Evolutionary conservation across 208 protist species (phyloP).

Genomic region (Wallacemonas collosoma): DNA sequence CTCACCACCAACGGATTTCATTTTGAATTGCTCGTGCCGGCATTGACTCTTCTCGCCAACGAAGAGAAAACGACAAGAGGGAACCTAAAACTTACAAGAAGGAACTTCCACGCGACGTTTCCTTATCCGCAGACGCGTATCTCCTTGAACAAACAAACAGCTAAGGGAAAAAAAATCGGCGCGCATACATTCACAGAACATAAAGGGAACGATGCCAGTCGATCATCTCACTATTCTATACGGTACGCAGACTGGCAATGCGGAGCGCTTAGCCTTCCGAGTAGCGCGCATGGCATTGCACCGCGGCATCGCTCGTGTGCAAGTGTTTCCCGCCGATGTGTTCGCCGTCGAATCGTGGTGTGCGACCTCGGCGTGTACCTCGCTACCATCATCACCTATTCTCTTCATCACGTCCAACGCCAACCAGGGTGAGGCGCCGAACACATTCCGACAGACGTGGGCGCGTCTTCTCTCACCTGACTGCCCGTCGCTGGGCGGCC

Average conservation of each 20-base stretch:
- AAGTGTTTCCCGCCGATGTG: slow-evolving; percentile 67
- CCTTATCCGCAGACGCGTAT: too few species aligned
- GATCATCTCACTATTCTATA: slow-evolving; percentile 70
- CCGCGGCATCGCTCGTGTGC: slow-evolving; percentile 43
- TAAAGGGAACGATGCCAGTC: slow-evolving; percentile 10
- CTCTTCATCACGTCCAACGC: slow-evolving; percentile 80
- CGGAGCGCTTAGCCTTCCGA: slow-evolving; percentile 65
- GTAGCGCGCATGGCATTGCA: slow-evolving; percentile 59
- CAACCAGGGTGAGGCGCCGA: slow-evolving; percentile 83
- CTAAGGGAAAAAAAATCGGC: slow-evolving; percentile 7
- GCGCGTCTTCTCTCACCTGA: slow-evolving; percentile 40
- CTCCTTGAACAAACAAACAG: not conserved
- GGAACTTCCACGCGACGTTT: too few species aligned
- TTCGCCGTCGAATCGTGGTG: slow-evolving; percentile 53
- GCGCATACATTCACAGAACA: not conserved
- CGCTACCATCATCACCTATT: slow-evolving; percentile 30
- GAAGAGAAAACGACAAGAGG: not conserved
- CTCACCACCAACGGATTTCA: too few species aligned
- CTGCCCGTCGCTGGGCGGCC: slow-evolving; percentile 38
- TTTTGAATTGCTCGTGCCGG: too few species aligned
- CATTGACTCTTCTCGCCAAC: too few species aligned
- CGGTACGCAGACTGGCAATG: slow-evolving; percentile 81
- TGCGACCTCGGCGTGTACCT: not conserved
- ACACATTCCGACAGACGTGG: slow-evolving; percentile 78
- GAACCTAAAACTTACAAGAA: not conserved